Evolutionary conservation across 805 yeast genomes (phyloP).

Genomic region (Nakazawaea ishiwadae): DNA sequence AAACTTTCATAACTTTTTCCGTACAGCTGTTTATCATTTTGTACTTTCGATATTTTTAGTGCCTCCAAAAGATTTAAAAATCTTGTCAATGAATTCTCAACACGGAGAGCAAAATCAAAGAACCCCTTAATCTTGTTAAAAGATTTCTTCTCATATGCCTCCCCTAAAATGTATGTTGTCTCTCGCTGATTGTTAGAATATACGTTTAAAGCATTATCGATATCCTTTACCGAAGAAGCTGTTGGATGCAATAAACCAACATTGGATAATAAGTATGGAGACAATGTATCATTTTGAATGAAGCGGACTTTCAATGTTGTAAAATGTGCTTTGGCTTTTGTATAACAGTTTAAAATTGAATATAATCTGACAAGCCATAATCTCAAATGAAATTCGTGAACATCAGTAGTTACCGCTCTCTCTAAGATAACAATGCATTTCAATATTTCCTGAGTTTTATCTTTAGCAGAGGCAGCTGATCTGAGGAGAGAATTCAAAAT

Average conservation of each 20-base stretch:
- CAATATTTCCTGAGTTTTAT: constrained; percentile 21
- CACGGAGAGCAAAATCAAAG: constrained; percentile 49
- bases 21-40: constrained; percentile 18
- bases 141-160: constrained; percentile 53
- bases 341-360: constrained; percentile 48
- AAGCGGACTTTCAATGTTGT: constrained; percentile 58
- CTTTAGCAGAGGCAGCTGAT: background rate
- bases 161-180: constrained; percentile 39
- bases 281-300: constrained; percentile 70
- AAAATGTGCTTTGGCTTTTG: constrained; percentile 47
- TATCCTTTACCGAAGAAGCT: constrained; percentile 25
- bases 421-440: constrained; percentile 55
- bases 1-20: constrained; percentile 18
- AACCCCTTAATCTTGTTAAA: constrained; percentile 68
- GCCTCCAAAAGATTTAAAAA: constrained; percentile 31
- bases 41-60: constrained; percentile 28
- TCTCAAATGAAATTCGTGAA: constrained; percentile 67
- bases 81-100: constrained; percentile 46
- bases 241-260: constrained; percentile 41
- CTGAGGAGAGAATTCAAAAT: constrained; percentile 37
- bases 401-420: constrained; percentile 47
- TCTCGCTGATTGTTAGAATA: constrained; percentile 54
- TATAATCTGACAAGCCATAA: constrained; percentile 70
- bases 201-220: constrained; percentile 38
- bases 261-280: constrained; percentile 48